Evolutionary conservation across 1,284 basidiomycete species (phyloP), one percentile per base, ranked within the genome.

Genomic region (Ceratobasidium theobromae): DNA sequence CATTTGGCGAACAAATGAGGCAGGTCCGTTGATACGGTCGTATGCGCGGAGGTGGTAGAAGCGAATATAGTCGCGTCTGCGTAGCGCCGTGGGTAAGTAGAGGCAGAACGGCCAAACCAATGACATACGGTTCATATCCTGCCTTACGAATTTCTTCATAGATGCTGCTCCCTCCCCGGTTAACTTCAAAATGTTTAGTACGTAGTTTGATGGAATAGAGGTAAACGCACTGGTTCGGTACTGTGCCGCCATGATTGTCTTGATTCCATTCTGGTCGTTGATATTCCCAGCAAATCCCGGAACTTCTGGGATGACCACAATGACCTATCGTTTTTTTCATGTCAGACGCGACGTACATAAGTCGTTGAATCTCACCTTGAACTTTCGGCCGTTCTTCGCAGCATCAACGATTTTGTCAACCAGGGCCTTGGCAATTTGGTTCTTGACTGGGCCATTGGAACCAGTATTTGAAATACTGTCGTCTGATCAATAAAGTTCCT

Each of bases 11-110:
- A 94, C 88, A 72, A 84, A 80, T 0, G 81, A 80, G 75, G 67
- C 79, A 2, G 91, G 93, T 0, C 87, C 87, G 74, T 95, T 95
- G 76, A 98, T 93, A 30, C 95, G 83, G 74, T 98, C 95, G 75
- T 95, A 97, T 1, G 87, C 81, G 43, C 95, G 84, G 33, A 98
- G 80, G 76, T 97, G 93, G 78, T 91, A 97, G 81, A 96, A 93
- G 18, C 88, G 83, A 70, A 92, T 89, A 75, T 88, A 92, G 69
- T 89, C 87, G 74, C 81, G 75, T 46, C 91, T 93, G 70, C 16
- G 35, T 68, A 69, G 28, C 6, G 28, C 30, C 16, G 46, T 18
- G n/a, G n/a, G n/a, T 25, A 16, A 40, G 9, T 41, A 8, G 28
- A 2, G 16, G 41, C 32, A 70, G 16, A 4, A 23, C 6, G 43